phyloP scores from a whole-genome alignment of 1,284 basidiomycete species.

The Rhodotorula glutinis region DNA sequence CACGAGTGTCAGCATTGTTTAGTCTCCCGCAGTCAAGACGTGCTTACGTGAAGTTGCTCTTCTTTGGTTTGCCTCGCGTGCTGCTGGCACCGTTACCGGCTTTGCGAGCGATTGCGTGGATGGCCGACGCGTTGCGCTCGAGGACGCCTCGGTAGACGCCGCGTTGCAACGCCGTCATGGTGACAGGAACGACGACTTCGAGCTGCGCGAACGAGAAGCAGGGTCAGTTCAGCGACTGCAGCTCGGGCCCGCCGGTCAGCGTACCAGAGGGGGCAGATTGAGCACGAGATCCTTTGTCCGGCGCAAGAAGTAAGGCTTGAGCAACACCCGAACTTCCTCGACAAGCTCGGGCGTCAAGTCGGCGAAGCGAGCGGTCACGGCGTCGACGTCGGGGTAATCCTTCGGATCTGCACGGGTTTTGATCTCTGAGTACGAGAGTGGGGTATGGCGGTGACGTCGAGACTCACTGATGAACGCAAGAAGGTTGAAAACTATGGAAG shows the following conservation, averaged over 20 bases:
- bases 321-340: constrained; percentile 67
- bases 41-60: constrained; percentile 44
- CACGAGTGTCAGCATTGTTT: background rate
- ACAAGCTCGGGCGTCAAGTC: constrained; percentile 73
- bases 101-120: constrained; percentile 38
- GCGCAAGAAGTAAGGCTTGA: constrained; percentile 88
- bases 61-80: constrained; percentile 33
- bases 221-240: background rate
- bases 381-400: constrained; percentile 63
- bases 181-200: constrained; percentile 79
- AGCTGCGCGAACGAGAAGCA: constrained; percentile 45
- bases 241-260: constrained; percentile 13
- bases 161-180: constrained; percentile 82
- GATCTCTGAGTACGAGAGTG: background rate
- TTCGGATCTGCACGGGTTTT: constrained; percentile 13
- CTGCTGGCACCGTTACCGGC: constrained; percentile 10
- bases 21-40: background rate
- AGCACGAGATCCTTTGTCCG: constrained; percentile 90
- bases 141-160: constrained; percentile 71
- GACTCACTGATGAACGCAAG: constrained; percentile 73
- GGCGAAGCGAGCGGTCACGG: constrained; percentile 58
- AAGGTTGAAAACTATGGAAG: constrained; percentile 72
- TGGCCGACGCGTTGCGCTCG: constrained; percentile 50
- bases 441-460: background rate
- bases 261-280: constrained; percentile 82